Base-by-base conservation (phyloP, 2,329 filamentous ascomycete species). In the Ceratocystis papillata region DNA sequence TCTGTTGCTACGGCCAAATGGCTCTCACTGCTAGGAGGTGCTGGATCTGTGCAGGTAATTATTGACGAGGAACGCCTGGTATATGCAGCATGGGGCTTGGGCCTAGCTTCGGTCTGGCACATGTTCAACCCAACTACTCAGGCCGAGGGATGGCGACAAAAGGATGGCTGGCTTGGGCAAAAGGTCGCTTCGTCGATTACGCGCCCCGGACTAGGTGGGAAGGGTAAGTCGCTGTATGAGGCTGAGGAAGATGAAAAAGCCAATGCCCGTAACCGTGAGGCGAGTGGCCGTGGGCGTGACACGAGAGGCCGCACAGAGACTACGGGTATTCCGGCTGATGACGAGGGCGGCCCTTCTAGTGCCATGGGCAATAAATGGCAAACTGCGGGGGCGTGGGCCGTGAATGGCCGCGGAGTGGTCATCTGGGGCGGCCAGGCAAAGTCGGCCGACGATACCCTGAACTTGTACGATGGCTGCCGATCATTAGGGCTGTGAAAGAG, bases 51-150 rank as follows among this genome's bases (percentile, higher is more conserved):
- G 37, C 77, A 81, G 68, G 73, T 85, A 2, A 72, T 85, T 66
- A 73, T 84, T 66, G 83, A 85, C 73, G 78, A 83, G 70, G 78
- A 80, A 67, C 79, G 82, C 67, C 77, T 79, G 68, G 70, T 84
- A 45, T 85, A 86, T 70, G 81, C 83, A 1, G 77, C 80, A 10
- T 85, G 82, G 82, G 83, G 83, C 1, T 75, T 85, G 3, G 82
- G 83, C 0, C 72, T 80, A 5, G 78, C 77, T 28, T 76, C 72
- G 61, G 73, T 79, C 62, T 82, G 79, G 79, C 79, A 78, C 71
- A 77, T 82, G 65, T 77, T 83, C 70, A 80, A 82, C 74, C 80
- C 80, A 62, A 75, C 77, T 59, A 80, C 79, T 10, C 80, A 82
- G 72, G 73, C 79, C 48, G 78, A 80, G 66, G 78, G 77, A 5